Evolutionary conservation across 2,329 filamentous ascomycete genomes (phyloP).

Genomic region (Colletotrichum sp.): DNA sequence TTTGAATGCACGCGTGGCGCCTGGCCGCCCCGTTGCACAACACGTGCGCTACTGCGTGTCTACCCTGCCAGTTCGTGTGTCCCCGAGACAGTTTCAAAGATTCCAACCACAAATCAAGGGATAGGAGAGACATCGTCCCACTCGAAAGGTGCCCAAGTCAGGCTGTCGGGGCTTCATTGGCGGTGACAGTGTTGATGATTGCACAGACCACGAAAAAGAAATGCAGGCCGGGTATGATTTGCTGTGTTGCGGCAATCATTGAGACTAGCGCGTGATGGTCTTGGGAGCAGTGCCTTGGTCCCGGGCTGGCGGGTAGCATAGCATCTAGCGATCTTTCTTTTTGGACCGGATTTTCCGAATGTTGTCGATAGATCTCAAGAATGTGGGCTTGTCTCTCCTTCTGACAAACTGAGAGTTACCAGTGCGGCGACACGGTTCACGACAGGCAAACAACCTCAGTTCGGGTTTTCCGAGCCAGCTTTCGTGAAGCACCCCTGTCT

Average conservation of each 20-base stretch:
- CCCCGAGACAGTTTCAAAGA: not conserved
- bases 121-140: not conserved
- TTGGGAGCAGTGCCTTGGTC: not conserved
- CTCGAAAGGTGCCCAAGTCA: not conserved
- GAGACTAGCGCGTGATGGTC: not conserved
- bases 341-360: not conserved
- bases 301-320: not conserved
- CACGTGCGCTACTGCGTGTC: conserved; percentile 1
- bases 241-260: not conserved
- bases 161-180: not conserved
- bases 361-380: not conserved
- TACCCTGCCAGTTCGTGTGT: not conserved
- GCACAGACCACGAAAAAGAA: not conserved
- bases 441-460: not conserved
- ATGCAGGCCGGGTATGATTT: not conserved
- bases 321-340: not conserved
- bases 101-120: not conserved
- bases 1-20: not conserved
- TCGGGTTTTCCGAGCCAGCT: not conserved
- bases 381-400: not conserved
- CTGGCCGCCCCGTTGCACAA: not conserved
- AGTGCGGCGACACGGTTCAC: not conserved
- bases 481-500: not conserved
- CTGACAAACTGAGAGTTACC: not conserved
- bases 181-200: not conserved